Conservation (phyloP, 176 grass and related monocot species). For the Oryza longistaminata region DNA sequence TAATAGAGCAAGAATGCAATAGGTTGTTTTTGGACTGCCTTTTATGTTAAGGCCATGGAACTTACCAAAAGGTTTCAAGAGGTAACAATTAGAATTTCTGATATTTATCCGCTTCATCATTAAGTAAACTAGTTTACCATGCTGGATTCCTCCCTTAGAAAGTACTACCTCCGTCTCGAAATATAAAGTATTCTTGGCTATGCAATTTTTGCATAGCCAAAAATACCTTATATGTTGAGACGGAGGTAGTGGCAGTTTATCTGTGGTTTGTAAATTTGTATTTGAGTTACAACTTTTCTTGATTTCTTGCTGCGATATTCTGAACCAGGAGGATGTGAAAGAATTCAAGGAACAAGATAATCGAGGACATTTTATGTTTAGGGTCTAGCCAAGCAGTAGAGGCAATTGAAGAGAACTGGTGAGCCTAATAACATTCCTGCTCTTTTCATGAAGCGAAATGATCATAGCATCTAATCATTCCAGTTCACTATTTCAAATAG, state of each 20-base stretch:
- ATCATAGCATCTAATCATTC: neutral
- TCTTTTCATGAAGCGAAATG: neutral
- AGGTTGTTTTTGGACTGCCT: neutral
- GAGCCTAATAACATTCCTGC: neutral
- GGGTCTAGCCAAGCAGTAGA: neutral
- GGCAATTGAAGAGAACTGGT: neutral
- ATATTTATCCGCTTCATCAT: neutral
- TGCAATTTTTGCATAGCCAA: too few species aligned
- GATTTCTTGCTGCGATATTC: neutral
- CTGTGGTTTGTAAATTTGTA: neutral
- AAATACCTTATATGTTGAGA: too few species aligned
- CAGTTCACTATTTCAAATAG: neutral
- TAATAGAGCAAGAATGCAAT: neutral
- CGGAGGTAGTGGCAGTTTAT: neutral
- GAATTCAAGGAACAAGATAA: neutral
- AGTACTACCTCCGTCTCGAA: too few species aligned
- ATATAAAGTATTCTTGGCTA: too few species aligned
- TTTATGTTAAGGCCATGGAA: slow-evolving; percentile 11
- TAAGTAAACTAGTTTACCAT: too few species aligned
- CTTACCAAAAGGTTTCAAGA: neutral
- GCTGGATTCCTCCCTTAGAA: too few species aligned
- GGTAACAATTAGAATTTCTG: slow-evolving; percentile 19
- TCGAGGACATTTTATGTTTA: neutral
- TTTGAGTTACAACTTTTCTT: neutral
- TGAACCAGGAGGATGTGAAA: neutral